These are phyloP conservation scores for Lavandula angustifolia DNA, from an alignment of 257 asterid genomes.

Conservation along the genomic window DNA sequence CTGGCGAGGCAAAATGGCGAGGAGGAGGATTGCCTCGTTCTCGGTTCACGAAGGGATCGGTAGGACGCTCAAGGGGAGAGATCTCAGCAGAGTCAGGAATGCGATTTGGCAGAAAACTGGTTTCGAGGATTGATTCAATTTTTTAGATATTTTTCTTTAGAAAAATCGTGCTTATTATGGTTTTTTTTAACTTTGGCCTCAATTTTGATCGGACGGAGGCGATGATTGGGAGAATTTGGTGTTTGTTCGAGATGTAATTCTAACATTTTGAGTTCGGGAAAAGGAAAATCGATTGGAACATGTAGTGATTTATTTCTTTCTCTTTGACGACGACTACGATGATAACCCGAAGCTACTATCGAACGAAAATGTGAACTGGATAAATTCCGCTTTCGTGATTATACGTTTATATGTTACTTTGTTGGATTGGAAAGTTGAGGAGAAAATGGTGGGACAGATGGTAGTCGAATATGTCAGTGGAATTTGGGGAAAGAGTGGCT, in stretches of 20 bases:
- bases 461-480: too few relatives aligned
- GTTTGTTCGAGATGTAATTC: conserved; percentile 27
- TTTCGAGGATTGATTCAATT: conserved; percentile 60
- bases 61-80: conserved; percentile 93
- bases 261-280: conserved; percentile 27
- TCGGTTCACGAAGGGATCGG: conserved; percentile 97
- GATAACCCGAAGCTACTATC: too few relatives aligned
- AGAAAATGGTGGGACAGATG: conserved; percentile 10
- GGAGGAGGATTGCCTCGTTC: conserved; percentile 67
- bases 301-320: too few relatives aligned
- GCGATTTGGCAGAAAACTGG: conserved; percentile 99
- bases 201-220: conserved; percentile 39
- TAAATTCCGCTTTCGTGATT: too few relatives aligned
- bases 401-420: too few relatives aligned
- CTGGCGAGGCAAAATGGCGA: conserved; percentile 49
- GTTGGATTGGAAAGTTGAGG: background rate
- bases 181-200: too few relatives aligned
- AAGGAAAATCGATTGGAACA: background rate
- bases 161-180: background rate
- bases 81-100: conserved; percentile 91
- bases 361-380: too few relatives aligned
- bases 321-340: too few relatives aligned
- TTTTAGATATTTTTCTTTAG: background rate
- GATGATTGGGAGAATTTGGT: conserved; percentile 11
- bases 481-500: conserved; percentile 18